Evolutionary conservation across 192 early-diverging fungal species (phyloP).

Genomic region (Umbelopsis ramanniana): DNA sequence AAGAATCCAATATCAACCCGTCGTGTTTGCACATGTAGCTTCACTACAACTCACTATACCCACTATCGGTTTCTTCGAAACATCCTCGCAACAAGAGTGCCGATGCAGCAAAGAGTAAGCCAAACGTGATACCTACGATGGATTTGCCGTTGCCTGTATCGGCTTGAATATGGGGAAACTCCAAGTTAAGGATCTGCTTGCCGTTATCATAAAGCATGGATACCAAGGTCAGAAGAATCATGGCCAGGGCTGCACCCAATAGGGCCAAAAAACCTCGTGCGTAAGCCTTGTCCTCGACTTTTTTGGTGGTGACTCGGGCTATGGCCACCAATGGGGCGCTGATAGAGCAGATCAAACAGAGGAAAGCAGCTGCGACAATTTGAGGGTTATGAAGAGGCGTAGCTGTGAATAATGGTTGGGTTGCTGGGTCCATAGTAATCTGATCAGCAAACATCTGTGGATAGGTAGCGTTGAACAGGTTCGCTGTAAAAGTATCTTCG

Average conservation of each 20-base stretch:
- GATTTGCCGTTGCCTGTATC: constrained; percentile 7
- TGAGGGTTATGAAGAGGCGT: constrained; percentile 10
- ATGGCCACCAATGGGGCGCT: background rate
- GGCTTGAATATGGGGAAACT: constrained; percentile 9
- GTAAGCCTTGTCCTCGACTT: background rate
- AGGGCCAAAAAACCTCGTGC: constrained; percentile 4
- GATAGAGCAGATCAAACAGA: background rate
- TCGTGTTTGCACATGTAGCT: background rate
- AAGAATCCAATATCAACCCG: background rate
- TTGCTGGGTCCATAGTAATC: constrained; percentile 2
- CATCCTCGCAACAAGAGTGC: background rate
- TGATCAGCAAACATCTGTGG: constrained; percentile 17
- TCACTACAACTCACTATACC: constrained; percentile 5
- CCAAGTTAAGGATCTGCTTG: constrained; percentile 7
- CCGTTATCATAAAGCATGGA: constrained; percentile 8
- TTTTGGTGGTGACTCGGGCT: background rate
- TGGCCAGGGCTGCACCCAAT: background rate
- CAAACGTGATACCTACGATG: constrained; percentile 5
- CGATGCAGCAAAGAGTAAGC: constrained; percentile 4
- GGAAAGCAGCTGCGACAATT: background rate
- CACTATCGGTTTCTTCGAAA: background rate
- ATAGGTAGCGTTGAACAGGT: background rate
- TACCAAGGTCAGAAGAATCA: background rate
- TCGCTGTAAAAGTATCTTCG: background rate
- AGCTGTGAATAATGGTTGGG: background rate